phyloP scores from a whole-genome alignment of 805 yeast species.

The Metschnikowia amazonensis region DNA sequence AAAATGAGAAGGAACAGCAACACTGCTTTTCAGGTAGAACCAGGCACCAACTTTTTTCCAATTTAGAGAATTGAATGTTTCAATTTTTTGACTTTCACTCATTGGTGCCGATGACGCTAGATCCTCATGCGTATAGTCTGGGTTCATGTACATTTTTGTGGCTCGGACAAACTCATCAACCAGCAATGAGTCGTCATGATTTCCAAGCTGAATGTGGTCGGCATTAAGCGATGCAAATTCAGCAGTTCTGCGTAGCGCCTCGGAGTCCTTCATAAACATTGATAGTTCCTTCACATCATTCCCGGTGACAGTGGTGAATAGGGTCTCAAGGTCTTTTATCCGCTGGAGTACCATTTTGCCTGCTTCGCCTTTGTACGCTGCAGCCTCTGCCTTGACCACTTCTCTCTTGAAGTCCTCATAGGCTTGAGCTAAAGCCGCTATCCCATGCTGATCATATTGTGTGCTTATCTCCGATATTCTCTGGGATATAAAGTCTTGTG shows the following conservation, averaged over 20 bases:
- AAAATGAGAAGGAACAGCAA: conserved; percentile 54
- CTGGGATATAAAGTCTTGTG: conserved; percentile 11
- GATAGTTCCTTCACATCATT: conserved; percentile 33
- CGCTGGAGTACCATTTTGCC: conserved; percentile 44
- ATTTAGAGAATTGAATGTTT: conserved; percentile 44
- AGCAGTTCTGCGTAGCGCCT: conserved; percentile 56
- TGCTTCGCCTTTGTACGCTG: conserved; percentile 58
- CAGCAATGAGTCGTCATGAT: conserved; percentile 47
- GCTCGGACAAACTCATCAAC: conserved; percentile 44
- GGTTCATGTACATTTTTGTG: conserved; percentile 31
- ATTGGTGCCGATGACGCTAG: neutral
- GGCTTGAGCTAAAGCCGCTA: conserved; percentile 15
- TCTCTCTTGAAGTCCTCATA: conserved; percentile 29
- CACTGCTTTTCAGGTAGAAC: conserved; percentile 42
- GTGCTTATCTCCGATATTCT: conserved; percentile 10
- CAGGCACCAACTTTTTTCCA: conserved; percentile 60
- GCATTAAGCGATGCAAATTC: conserved; percentile 63
- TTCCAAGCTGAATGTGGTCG: conserved; percentile 56
- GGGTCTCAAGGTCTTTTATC: conserved; percentile 42
- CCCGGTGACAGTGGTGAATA: conserved; percentile 42
- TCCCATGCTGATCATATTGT: conserved; percentile 12
- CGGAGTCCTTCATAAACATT: conserved; percentile 52
- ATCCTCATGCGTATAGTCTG: conserved; percentile 10
- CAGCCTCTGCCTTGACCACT: conserved; percentile 39
- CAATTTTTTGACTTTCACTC: conserved; percentile 4